Evolutionary conservation across 257 asterid genomes (phyloP).

Genomic region (Nicotiana sylvestris): DNA sequence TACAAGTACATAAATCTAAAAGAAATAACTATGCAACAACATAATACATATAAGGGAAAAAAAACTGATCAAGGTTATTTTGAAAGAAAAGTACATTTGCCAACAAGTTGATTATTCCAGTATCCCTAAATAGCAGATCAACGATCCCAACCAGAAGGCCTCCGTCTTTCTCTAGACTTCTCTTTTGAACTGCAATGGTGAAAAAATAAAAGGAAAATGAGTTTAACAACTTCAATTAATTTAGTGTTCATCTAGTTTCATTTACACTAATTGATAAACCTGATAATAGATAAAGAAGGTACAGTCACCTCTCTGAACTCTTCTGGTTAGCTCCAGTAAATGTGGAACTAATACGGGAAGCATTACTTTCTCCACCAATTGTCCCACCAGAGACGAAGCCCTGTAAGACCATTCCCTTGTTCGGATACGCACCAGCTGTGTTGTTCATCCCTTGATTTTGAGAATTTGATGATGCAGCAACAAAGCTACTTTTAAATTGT

Average conservation of each 20-base stretch:
- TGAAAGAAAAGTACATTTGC: not conserved
- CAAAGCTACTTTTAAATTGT: constrained; percentile 74
- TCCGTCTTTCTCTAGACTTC: constrained; percentile 75
- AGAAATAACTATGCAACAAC: not conserved
- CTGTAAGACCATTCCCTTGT: constrained; percentile 48
- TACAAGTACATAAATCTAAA: not conserved
- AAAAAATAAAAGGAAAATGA: not conserved
- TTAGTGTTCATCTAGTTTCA: not conserved
- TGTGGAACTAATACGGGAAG: constrained; percentile 37
- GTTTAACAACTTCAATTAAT: not conserved
- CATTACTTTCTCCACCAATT: constrained; percentile 71
- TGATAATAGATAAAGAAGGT: not conserved
- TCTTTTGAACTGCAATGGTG: constrained; percentile 43
- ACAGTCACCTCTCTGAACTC: constrained; percentile 50
- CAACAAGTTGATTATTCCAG: not conserved
- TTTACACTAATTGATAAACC: not conserved
- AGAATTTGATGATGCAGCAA: constrained; percentile 82
- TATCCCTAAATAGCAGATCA: constrained; percentile 18
- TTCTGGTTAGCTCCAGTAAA: constrained; percentile 26
- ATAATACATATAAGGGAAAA: not conserved
- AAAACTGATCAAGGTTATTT: not conserved
- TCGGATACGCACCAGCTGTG: constrained; percentile 37
- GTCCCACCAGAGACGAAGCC: constrained; percentile 97
- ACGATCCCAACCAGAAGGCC: constrained; percentile 97
- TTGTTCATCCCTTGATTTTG: constrained; percentile 49